Conservation (phyloP, 2,329 filamentous ascomycete species). For the Alternaria longipes region DNA sequence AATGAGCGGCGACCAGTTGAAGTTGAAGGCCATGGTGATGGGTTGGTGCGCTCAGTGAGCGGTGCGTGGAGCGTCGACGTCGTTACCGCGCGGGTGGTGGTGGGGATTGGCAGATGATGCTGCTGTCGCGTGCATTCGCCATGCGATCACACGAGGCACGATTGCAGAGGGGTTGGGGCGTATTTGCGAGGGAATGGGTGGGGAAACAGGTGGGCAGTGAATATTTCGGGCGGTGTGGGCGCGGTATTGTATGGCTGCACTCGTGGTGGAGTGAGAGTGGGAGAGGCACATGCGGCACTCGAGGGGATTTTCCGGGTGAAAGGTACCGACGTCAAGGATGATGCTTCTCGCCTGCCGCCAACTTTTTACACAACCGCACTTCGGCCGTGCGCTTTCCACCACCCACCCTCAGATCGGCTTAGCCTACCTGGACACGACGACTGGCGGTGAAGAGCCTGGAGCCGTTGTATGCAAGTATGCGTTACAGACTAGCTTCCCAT, state of each 20-base stretch:
- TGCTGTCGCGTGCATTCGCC: slow-evolving; percentile 52
- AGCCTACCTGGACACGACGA: slow-evolving; percentile 8
- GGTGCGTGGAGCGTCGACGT: slow-evolving; percentile 27
- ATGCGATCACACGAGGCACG: slow-evolving; percentile 40
- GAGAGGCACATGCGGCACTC: slow-evolving; percentile 14
- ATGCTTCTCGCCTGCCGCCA: slow-evolving; percentile 24
- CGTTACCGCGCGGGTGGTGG: slow-evolving; percentile 21
- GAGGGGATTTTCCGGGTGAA: slow-evolving; percentile 38
- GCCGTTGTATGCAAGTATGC: slow-evolving; percentile 7
- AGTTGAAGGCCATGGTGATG: slow-evolving; percentile 93
- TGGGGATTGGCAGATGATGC: slow-evolving; percentile 33
- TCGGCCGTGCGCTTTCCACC: slow-evolving; percentile 16
- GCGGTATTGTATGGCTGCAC: slow-evolving; percentile 12
- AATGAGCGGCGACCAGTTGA: slow-evolving; percentile 99
- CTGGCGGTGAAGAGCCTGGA: slow-evolving; percentile 22
- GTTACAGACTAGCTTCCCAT: not conserved
- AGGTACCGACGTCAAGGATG: slow-evolving; percentile 31
- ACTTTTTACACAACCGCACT: slow-evolving; percentile 29
- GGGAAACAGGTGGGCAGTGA: slow-evolving; percentile 3
- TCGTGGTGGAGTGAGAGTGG: slow-evolving; percentile 38
- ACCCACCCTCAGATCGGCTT: not conserved
- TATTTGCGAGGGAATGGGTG: slow-evolving; percentile 4
- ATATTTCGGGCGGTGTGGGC: slow-evolving; percentile 6
- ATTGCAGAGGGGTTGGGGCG: slow-evolving; percentile 24
- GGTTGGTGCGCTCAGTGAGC: slow-evolving; percentile 5